These are phyloP conservation scores for Astrothelium macrocarpum DNA, from an alignment of 495 filamentous ascomycete species.

Conservation along the genomic window DNA sequence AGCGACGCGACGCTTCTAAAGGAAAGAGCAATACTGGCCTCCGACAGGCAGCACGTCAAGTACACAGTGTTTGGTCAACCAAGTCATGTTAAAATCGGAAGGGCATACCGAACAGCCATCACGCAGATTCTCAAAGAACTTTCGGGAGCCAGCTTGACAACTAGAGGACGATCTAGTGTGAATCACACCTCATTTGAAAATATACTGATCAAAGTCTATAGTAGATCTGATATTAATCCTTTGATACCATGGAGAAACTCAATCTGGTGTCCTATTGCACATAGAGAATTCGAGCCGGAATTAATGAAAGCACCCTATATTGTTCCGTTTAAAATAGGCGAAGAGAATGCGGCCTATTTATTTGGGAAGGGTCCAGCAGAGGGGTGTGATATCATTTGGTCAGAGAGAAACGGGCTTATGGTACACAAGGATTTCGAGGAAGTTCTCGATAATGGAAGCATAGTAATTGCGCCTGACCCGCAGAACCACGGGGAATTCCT, in stretches of 20 bases:
- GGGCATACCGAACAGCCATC: background rate
- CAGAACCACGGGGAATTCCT: background rate
- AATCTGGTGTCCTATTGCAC: background rate
- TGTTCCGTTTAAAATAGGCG: background rate
- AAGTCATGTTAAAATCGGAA: background rate
- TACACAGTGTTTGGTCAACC: background rate
- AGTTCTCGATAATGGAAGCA: background rate
- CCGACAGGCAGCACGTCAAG: background rate
- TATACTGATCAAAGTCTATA: background rate
- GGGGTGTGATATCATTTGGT: background rate
- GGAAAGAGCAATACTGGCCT: background rate
- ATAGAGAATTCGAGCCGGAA: background rate
- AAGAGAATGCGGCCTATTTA: background rate
- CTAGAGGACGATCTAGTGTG: background rate
- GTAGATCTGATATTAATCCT: too few species aligned
- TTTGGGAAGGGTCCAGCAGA: background rate
- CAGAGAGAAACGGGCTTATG: background rate
- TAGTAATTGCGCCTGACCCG: conserved; percentile 1
- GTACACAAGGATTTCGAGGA: background rate
- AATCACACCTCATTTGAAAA: background rate
- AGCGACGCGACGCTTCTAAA: background rate
- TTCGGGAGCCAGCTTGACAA: background rate
- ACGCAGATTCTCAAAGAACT: background rate
- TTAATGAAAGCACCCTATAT: background rate
- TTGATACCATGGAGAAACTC: too few species aligned